Evolutionary conservation across 805 yeast genomes (phyloP), one percentile per base, ranked within the genome.

Genomic region (Candida gorgasii): DNA sequence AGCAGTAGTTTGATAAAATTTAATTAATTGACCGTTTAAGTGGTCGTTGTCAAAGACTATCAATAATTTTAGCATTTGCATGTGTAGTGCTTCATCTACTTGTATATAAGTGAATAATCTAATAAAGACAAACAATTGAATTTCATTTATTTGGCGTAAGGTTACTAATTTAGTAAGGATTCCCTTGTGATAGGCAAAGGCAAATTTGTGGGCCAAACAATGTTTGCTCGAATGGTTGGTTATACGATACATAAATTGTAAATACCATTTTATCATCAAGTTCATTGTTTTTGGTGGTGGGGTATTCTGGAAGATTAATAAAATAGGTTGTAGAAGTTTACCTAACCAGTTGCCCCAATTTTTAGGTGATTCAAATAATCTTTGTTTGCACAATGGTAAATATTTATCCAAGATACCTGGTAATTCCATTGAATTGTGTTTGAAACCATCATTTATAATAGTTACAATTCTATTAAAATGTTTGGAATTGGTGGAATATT

Each of bases 21-120:
- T 39, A 22, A 39, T 31, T 17, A 36, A 26, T 36, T 36, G 37
- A 14, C 37, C 37, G 23, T 34, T 34, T 15, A 38, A 22, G 14
- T 12, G 29, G 9, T 20, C 36, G 30, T 15, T 20, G 8, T 24
- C 36, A 16, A 20, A 23, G 9, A 20, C 35, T 5, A 29, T 38
- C n/a, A 38, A 30, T 11, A 30, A 17, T 19, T 37, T 27, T 8
- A 37, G 14, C 41, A 38, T 38, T 23, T 14, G 8, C 5, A 30
- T n/a, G 15, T 29, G 27, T 3, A 5, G 8, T 3, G 4, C 4
- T 27, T 38, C 29, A 30, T 30, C 30, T 4, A 20, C 19, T 17
- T 29, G 27, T 29, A 30, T 17, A 38, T 22, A 30, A 22, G 22
- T 15, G 22, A 38, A 38, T 18, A 38, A 13, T 22, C 30, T 30